phyloP scores from a whole-genome alignment of 78 protist genomes.

The Tieghemostelium lacteum region DNA sequence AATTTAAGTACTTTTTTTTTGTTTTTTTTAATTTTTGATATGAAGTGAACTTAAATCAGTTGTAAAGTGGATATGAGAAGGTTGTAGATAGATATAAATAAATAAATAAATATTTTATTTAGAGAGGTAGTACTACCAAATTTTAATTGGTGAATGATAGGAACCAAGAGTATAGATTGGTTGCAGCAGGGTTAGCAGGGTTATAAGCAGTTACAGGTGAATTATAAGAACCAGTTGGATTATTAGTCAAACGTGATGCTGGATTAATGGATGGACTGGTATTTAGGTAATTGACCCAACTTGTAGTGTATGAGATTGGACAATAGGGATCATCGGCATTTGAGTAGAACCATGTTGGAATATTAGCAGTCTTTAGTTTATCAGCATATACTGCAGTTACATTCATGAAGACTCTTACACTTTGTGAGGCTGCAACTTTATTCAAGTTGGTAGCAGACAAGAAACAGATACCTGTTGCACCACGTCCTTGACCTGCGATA shows the following conservation, averaged over 20 bases:
- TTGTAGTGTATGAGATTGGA: background rate
- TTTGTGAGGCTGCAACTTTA: background rate
- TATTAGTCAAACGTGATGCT: background rate
- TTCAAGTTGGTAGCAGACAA: background rate
- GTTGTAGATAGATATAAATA: too few species aligned
- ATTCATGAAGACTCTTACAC: background rate
- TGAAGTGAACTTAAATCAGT: too few species aligned
- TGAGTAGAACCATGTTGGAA: background rate
- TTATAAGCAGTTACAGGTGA: background rate
- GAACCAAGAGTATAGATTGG: background rate
- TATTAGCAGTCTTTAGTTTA: background rate
- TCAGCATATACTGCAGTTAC: background rate
- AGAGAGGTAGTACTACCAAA: too few species aligned
- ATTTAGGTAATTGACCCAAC: background rate
- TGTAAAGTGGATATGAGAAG: too few species aligned
- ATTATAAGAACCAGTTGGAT: background rate
- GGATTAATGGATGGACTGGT: background rate
- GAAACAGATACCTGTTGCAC: background rate
- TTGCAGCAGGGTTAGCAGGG: background rate
- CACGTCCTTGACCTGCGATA: constrained; percentile 7
- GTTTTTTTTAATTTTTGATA: too few species aligned
- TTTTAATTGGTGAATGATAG: background rate
- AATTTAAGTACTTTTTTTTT: too few species aligned
- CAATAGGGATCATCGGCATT: constrained; percentile 4
- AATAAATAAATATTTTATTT: too few species aligned